Percentiles rank a stretch among this genome's conserved stretches.
These are phyloP conservation scores for Candida yuanshanica DNA, from an alignment of 805 yeast genomes.

Conservation along the genomic window DNA sequence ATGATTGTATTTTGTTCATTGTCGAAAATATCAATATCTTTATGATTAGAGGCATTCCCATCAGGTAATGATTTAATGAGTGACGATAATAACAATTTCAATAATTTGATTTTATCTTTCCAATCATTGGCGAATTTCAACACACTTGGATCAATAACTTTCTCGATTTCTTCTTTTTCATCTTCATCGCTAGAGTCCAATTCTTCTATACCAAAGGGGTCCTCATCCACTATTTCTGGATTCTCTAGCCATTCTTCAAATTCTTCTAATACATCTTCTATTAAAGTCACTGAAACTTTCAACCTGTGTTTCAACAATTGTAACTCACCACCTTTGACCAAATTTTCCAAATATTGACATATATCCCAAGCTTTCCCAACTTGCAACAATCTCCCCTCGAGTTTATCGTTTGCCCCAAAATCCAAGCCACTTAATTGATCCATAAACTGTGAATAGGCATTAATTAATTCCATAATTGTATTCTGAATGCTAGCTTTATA, in stretches of 20 bases:
- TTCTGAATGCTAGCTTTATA: slow-evolving; percentile 22
- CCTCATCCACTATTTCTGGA: slow-evolving; percentile 42
- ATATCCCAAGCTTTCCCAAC: slow-evolving; percentile 71
- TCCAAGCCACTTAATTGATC: slow-evolving; percentile 21
- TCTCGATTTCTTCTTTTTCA: slow-evolving; percentile 22
- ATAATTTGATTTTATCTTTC: slow-evolving; percentile 47
- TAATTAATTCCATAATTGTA: slow-evolving; percentile 13
- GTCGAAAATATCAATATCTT: slow-evolving; percentile 42
- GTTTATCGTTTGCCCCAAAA: slow-evolving; percentile 14
- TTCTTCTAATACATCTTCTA: slow-evolving; percentile 63
- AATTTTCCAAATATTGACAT: slow-evolving; percentile 43
- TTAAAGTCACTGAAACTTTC: slow-evolving; percentile 36
- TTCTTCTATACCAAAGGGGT: slow-evolving; percentile 45
- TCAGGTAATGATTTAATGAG: slow-evolving; percentile 52
- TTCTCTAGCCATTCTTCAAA: slow-evolving; percentile 63
- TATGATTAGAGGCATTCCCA: slow-evolving; percentile 31
- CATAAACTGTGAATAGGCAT: slow-evolving; percentile 15
- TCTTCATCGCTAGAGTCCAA: slow-evolving; percentile 26
- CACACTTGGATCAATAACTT: slow-evolving; percentile 31
- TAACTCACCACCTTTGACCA: slow-evolving; percentile 44
- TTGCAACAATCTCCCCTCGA: slow-evolving; percentile 42
- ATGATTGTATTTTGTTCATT: slow-evolving; percentile 37
- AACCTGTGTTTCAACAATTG: slow-evolving; percentile 47
- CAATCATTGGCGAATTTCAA: slow-evolving; percentile 40
- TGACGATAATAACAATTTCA: slow-evolving; percentile 54